Evolutionary conservation across 2,329 filamentous ascomycete genomes (phyloP).

Genomic region (Amauroascus niger): DNA sequence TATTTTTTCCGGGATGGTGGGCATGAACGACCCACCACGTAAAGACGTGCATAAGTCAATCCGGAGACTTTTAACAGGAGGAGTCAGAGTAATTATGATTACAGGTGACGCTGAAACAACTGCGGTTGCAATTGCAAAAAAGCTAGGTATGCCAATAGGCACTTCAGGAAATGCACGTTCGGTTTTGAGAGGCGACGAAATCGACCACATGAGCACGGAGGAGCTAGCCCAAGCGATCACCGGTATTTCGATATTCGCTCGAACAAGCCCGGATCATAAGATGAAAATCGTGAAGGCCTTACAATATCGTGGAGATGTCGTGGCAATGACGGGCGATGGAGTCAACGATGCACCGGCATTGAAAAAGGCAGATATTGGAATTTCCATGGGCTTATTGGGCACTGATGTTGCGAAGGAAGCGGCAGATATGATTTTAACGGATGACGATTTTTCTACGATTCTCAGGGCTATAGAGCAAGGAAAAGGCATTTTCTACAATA

Average conservation of each 20-base stretch:
- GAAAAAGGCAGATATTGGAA: constrained; percentile 95
- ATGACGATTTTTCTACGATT: constrained; percentile 86
- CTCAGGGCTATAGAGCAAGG: constrained; percentile 94
- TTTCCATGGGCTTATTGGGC: constrained; percentile 88
- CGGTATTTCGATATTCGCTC: constrained; percentile 86
- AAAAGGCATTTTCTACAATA: constrained; percentile 99
- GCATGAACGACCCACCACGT: constrained; percentile 93
- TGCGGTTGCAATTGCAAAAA: constrained; percentile 83
- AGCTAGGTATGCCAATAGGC: constrained; percentile 84
- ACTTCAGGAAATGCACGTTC: constrained; percentile 44
- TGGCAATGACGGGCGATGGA: constrained; percentile 97
- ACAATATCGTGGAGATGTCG: constrained; percentile 86
- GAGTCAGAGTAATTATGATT: constrained; percentile 98
- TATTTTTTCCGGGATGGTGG: constrained; percentile 82
- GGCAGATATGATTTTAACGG: constrained; percentile 76
- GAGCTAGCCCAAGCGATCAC: constrained; percentile 78
- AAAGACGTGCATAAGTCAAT: constrained; percentile 86
- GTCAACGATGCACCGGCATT: constrained; percentile 95
- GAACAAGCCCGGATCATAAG: constrained; percentile 95
- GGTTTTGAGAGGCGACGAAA: constrained; percentile 79
- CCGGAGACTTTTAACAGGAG: constrained; percentile 78
- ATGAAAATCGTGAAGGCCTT: constrained; percentile 91
- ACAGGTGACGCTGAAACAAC: constrained; percentile 94
- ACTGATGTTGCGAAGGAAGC: constrained; percentile 97
- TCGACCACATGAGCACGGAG: constrained; percentile 82